These are phyloP conservation scores for Paracorniculantispora psalliotae DNA, from an alignment of 2,329 filamentous ascomycete species.

Conservation along the genomic window DNA sequence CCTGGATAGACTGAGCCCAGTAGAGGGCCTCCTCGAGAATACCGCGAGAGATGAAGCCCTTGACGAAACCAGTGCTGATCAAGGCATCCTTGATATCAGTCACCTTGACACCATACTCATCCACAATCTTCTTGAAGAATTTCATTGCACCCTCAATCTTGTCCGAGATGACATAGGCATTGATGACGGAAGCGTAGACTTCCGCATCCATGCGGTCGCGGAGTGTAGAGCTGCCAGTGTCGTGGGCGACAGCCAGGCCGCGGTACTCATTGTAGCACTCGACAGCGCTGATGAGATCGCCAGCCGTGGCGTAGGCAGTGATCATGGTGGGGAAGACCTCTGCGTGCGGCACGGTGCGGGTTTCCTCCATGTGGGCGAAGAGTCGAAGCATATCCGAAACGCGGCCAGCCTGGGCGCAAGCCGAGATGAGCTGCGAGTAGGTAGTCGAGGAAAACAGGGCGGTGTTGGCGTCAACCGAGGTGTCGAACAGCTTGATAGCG, in stretches of 20 bases:
- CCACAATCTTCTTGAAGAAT: constrained; percentile 77
- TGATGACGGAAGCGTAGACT: constrained; percentile 88
- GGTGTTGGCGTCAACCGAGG: constrained; percentile 59
- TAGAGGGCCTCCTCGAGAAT: constrained; percentile 68
- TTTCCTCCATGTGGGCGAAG: constrained; percentile 85
- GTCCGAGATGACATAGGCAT: constrained; percentile 78
- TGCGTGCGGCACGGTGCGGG: constrained; percentile 67
- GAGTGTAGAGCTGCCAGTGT: constrained; percentile 65
- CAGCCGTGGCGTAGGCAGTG: constrained; percentile 76
- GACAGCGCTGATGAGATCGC: constrained; percentile 81
- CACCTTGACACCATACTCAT: constrained; percentile 53
- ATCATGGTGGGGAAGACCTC: constrained; percentile 92
- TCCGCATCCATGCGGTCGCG: constrained; percentile 71
- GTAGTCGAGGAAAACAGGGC: constrained; percentile 73
- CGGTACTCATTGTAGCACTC: constrained; percentile 97
- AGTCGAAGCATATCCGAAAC: constrained; percentile 86
- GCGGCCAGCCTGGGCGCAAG: constrained; percentile 76
- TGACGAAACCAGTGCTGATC: constrained; percentile 69
- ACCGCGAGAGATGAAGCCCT: constrained; percentile 66
- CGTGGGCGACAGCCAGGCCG: constrained; percentile 76
- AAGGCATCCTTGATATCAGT: constrained; percentile 66
- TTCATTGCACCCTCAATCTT: constrained; percentile 76
- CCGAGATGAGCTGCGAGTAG: constrained; percentile 79
- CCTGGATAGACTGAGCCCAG: constrained; percentile 63
- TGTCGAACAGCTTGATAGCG: constrained; percentile 79